These are phyloP conservation scores for Diplodia corticola DNA, from an alignment of 2,329 filamentous ascomycete genomes.

Conservation along the genomic window DNA sequence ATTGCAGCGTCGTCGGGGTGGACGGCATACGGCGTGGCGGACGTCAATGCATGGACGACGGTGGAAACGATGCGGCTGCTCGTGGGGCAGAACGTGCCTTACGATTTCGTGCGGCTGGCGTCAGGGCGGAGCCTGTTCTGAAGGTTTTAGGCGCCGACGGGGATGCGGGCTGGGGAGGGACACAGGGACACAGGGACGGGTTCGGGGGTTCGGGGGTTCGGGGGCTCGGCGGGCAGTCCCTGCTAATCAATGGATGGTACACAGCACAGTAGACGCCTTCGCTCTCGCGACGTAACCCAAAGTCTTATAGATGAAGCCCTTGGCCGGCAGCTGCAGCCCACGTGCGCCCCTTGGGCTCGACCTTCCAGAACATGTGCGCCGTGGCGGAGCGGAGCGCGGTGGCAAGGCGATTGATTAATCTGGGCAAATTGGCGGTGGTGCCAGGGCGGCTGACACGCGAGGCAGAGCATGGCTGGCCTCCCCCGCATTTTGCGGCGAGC, in stretches of 20 bases:
- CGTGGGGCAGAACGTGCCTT: conserved; percentile 83
- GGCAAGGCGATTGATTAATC: conserved; percentile 9
- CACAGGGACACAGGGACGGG: no score
- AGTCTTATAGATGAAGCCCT: conserved; percentile 20
- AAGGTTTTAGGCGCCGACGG: conserved; percentile 36
- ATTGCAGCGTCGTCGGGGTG: conserved; percentile 75
- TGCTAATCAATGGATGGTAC: conserved; percentile 15
- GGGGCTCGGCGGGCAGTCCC: neutral
- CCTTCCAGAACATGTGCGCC: neutral
- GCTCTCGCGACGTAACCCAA: neutral
- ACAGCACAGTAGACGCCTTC: no score
- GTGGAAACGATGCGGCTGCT: conserved; percentile 77
- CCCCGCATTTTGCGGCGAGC: conserved; percentile 14
- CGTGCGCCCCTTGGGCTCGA: neutral
- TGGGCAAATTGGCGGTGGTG: conserved; percentile 16
- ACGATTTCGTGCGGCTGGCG: conserved; percentile 80
- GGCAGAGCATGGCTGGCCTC: conserved; percentile 1
- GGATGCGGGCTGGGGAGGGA: neutral
- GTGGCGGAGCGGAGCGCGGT: no score
- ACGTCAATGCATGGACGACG: conserved; percentile 80
- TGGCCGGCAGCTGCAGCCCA: neutral
- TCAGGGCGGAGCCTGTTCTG: conserved; percentile 49
- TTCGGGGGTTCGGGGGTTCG: neutral
- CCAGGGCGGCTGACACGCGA: conserved; percentile 5
- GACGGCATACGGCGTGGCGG: conserved; percentile 74